Percentiles rank a stretch among this genome's conserved stretches.
Evolutionary conservation across 2,329 filamentous ascomycete species (phyloP).

Genomic region (Cladosporium sp.): DNA sequence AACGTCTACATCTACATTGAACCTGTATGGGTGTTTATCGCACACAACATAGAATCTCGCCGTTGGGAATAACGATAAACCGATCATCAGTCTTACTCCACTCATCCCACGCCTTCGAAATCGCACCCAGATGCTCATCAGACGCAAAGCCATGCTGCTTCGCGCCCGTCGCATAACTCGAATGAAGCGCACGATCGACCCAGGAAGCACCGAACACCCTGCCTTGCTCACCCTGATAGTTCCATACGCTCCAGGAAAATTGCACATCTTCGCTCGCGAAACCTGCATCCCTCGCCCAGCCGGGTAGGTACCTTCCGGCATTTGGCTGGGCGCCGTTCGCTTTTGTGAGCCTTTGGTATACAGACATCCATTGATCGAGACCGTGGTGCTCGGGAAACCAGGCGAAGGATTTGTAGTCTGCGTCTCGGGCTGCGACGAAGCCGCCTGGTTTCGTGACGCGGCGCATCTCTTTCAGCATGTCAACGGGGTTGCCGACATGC

Average conservation of each 20-base stretch:
- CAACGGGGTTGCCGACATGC: constrained; percentile 23
- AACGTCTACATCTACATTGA: too few relatives aligned
- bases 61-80: constrained; percentile 4
- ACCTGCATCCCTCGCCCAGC: constrained; percentile 13
- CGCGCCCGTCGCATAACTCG: constrained; percentile 9
- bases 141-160: constrained; percentile 1
- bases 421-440: constrained; percentile 31
- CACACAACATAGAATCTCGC: constrained; percentile 2
- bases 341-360: constrained; percentile 12
- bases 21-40: too few relatives aligned
- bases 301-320: constrained; percentile 11
- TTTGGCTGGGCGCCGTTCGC: constrained; percentile 16
- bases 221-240: constrained; percentile 9
- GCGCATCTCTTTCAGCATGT: constrained; percentile 28
- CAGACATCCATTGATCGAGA: constrained; percentile 18
- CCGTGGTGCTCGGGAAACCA: constrained; percentile 24
- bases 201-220: constrained; percentile 1
- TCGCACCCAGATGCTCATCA: background rate
- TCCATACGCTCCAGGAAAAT: constrained; percentile 11
- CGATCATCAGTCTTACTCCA: constrained; percentile 1
- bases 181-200: constrained; percentile 5
- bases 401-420: constrained; percentile 28
- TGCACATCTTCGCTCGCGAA: constrained; percentile 11
- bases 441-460: constrained; percentile 30
- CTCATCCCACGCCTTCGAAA: constrained; percentile 1